A percentile compares a stretch with the other conserved stretches of the same genome.
These are phyloP conservation scores for Aphanomyces euteiches DNA, from an alignment of 352 stramenopile genomes.

Conservation along the genomic window DNA sequence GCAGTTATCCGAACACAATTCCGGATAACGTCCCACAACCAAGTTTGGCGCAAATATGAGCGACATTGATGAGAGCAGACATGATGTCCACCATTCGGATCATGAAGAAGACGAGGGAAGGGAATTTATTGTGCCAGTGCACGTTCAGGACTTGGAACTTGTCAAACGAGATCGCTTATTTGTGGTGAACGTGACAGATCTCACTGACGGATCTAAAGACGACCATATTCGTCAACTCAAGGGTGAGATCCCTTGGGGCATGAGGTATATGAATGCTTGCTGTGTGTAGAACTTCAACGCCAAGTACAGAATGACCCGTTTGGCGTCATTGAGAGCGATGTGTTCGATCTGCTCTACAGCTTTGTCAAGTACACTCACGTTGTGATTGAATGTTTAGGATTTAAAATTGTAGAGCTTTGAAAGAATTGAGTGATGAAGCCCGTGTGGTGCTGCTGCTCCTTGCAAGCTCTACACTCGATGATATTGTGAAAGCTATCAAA, in stretches of 20 bases:
- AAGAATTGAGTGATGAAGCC: constrained; percentile 49
- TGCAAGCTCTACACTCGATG: constrained; percentile 5
- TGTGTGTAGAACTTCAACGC: constrained; percentile 16
- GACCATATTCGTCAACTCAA: constrained; percentile 33
- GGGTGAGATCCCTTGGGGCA: not conserved
- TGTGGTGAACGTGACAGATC: constrained; percentile 53
- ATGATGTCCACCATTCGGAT: constrained; percentile 8
- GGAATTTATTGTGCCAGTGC: constrained; percentile 76
- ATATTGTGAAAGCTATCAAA: constrained; percentile 15
- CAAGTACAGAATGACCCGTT: constrained; percentile 35
- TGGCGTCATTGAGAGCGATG: constrained; percentile 54
- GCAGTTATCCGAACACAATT: not conserved
- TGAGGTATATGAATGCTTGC: not conserved
- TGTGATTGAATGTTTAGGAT: constrained; percentile 3
- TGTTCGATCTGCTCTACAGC: constrained; percentile 68
- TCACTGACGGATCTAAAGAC: constrained; percentile 49
- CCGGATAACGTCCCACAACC: constrained; percentile 7
- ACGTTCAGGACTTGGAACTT: constrained; percentile 70
- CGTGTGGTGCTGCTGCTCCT: constrained; percentile 41
- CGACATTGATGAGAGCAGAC: constrained; percentile 14
- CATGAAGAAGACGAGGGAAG: constrained; percentile 21
- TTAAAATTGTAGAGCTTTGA: constrained; percentile 43
- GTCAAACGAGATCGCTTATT: constrained; percentile 61
- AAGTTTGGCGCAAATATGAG: constrained; percentile 18
- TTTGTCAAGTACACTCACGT: constrained; percentile 50